Evolutionary conservation across 2,329 filamentous ascomycete genomes (phyloP).

Genomic region (Daldinia sp.): DNA sequence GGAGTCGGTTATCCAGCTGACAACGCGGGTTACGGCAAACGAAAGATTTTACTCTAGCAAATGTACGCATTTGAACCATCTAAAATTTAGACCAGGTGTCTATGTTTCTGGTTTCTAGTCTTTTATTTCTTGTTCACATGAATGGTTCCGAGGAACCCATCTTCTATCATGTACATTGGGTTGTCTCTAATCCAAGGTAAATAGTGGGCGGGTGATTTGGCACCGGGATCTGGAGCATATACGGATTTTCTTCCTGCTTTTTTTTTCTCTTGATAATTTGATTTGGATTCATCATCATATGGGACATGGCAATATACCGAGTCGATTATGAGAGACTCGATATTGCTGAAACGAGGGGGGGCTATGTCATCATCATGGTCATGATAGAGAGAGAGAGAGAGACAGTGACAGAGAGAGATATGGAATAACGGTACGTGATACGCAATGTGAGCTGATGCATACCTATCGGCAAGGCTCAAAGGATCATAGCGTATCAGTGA

Average conservation of each 20-base stretch:
- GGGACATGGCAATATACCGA: slow-evolving; percentile 15
- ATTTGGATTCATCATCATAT: slow-evolving; percentile 10
- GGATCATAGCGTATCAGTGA: slow-evolving; percentile 12
- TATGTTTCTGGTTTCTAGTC: not conserved
- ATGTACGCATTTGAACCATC: not conserved
- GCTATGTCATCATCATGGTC: slow-evolving; percentile 2
- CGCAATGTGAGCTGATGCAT: slow-evolving; percentile 16
- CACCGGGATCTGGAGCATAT: slow-evolving; percentile 29
- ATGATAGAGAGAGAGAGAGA: slow-evolving; percentile 18
- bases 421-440: slow-evolving; percentile 18
- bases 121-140: slow-evolving; percentile 12
- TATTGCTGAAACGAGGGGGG: slow-evolving; percentile 15
- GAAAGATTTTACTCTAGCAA: not conserved
- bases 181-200: slow-evolving; percentile 23
- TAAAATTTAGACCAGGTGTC: not conserved
- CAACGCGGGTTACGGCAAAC: not conserved
- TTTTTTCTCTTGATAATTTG: not conserved
- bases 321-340: slow-evolving; percentile 1
- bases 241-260: slow-evolving; percentile 12
- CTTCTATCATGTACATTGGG: slow-evolving; percentile 19
- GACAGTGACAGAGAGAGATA: slow-evolving; percentile 6
- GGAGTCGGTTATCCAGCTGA: slow-evolving; percentile 4
- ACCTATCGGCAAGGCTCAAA: slow-evolving; percentile 12
- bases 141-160: slow-evolving; percentile 6
- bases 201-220: slow-evolving; percentile 17